Percentiles rank a stretch among this genome's conserved stretches.
Conservation (phyloP, 345 rosid genomes). For the Citrus inodora region DNA sequence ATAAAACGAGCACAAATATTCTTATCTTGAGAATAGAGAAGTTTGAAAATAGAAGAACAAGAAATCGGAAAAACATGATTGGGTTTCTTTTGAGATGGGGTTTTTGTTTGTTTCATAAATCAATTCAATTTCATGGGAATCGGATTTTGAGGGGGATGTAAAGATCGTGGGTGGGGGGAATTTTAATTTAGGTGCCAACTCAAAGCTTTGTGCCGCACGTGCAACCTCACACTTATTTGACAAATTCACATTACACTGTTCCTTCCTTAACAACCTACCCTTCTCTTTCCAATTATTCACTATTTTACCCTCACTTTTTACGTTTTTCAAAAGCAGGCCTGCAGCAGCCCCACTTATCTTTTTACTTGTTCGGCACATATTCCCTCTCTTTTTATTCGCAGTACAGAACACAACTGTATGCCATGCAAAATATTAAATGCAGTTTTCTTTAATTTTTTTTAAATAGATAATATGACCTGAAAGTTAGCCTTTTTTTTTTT, state of each 20-base stretch:
- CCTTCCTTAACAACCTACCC: neutral
- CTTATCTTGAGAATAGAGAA: constrained; percentile 8
- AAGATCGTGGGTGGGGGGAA: neutral
- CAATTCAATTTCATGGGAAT: constrained; percentile 10
- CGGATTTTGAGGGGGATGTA: constrained; percentile 2
- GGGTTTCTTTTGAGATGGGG: neutral
- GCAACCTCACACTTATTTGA: neutral
- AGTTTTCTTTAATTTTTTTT: too few relatives aligned
- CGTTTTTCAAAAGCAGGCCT: neutral
- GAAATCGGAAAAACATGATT: too few relatives aligned
- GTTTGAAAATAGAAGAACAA: constrained; percentile 9
- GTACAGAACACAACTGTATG: neutral
- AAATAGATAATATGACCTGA: too few relatives aligned
- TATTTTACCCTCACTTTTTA: neutral
- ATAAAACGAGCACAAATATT: neutral
- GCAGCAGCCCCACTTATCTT: neutral
- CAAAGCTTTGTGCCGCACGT: constrained; percentile 9
- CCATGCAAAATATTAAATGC: too few relatives aligned
- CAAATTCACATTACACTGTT: neutral
- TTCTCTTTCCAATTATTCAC: neutral
- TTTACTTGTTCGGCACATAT: constrained; percentile 2
- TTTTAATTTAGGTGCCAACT: neutral
- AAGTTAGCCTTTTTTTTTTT: too few relatives aligned
- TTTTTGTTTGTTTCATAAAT: neutral
- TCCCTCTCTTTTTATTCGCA: neutral